Base-by-base conservation (phyloP, 805 yeast genomes). In the Sugiyamaella mastotermitis region DNA sequence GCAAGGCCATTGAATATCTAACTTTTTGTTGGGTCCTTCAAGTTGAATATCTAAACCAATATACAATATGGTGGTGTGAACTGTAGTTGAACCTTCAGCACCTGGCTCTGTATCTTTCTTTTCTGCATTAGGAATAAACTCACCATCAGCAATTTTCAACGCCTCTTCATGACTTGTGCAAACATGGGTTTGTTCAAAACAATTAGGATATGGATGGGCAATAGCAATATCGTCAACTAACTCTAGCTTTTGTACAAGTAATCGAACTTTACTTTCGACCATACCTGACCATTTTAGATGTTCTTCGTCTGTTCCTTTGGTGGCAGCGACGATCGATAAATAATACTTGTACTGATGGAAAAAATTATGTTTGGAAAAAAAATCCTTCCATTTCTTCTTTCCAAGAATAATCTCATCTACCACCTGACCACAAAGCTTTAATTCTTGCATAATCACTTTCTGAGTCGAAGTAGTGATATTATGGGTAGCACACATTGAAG, bases 401-500 rank as follows among this genome's bases (percentile, higher is more conserved):
- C 86, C 86, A 10, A 66, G 45, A 40, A 65, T 67, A 37, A 92
- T 83, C 18, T 78, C 83, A 48, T 69, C 76, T 66, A 85, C 76
- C 9, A 87, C 66, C 30, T 72, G 76, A 4, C 72, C 68, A 0
- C 95, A 97, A 47, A 95, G 76, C 41, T 69, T 62, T 49, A 92
- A 71, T 58, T 92, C 98, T n/a, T 67, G 58, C 56, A 86, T 55
- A 24, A 92, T 84, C 16, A 92, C 75, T 50, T 74, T 76, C 59
- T 85, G 90, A 0, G 97, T 90, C 0, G 97, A 86, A 13, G 74
- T 76, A 2, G 94, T 80, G 31, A 92, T 88, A 58, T 92, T 92
- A 59, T 92, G 98, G 1, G 98, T 92, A 0, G 98, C 96, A 64
- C 98, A 92, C 98, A 92, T 92, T 1, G 97, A 88, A 1, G 96